These are phyloP conservation scores for Scedosporium dehoogii DNA, from an alignment of 2,329 filamentous ascomycete species.

Conservation along the genomic window DNA sequence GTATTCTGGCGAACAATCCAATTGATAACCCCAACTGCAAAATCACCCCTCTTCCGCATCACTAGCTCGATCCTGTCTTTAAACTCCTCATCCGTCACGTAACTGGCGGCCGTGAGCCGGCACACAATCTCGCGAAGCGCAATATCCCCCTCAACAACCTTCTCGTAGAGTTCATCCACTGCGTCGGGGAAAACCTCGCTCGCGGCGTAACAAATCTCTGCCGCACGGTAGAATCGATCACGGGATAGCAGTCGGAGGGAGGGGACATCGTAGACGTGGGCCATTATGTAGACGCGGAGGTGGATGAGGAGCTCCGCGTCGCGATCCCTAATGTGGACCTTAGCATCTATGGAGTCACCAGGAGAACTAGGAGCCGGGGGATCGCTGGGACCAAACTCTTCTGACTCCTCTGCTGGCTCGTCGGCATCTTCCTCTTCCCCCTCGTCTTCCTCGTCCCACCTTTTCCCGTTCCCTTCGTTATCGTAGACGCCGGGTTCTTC, in stretches of 20 bases:
- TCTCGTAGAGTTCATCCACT: conserved; percentile 16
- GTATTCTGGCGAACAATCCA: not conserved
- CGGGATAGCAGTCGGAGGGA: conserved; percentile 19
- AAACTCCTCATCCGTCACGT: not conserved
- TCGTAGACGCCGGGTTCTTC: not conserved
- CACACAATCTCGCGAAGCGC: conserved; percentile 14
- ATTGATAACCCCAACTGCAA: conserved; percentile 11
- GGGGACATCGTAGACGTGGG: conserved; percentile 25
- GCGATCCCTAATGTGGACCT: not conserved
- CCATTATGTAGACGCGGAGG: conserved; percentile 22
- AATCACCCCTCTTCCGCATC: conserved; percentile 14
- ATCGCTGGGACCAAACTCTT: not conserved
- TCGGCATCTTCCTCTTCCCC: not conserved
- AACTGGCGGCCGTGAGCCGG: conserved; percentile 9
- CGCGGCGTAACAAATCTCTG: conserved; percentile 7
- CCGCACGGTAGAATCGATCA: conserved; percentile 19
- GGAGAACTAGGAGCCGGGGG: too few species aligned
- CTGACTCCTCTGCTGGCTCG: conserved; percentile 6
- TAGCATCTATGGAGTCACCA: not conserved
- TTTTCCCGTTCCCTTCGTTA: not conserved
- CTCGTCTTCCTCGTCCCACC: not conserved
- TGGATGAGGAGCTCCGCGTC: conserved; percentile 6
- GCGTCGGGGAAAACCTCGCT: conserved; percentile 13
- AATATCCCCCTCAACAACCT: conserved; percentile 11
- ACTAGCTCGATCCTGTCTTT: conserved; percentile 10